These are phyloP conservation scores for Lasiodiplodia sp. DNA, from an alignment of 2,329 filamentous ascomycete species.

Conservation along the genomic window DNA sequence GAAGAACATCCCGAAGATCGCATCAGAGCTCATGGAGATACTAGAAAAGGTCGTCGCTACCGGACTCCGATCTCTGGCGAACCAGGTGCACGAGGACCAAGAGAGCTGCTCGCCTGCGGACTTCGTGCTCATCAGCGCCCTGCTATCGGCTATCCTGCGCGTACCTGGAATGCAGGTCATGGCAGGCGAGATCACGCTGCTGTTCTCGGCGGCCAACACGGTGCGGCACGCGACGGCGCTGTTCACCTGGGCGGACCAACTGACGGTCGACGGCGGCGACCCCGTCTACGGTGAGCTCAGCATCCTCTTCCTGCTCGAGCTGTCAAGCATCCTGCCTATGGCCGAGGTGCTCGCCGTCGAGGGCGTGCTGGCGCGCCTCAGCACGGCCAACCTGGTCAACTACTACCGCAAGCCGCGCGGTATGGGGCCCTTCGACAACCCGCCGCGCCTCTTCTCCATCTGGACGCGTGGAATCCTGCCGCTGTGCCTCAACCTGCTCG, in stretches of 20 bases:
- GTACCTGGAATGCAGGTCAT: conserved; percentile 78
- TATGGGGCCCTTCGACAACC: conserved; percentile 80
- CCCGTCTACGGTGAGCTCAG: conserved; percentile 94
- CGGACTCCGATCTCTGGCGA: conserved; percentile 82
- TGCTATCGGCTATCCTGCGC: conserved; percentile 82
- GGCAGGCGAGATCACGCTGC: conserved; percentile 53
- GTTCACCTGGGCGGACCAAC: conserved; percentile 91
- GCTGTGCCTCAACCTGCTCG: conserved; percentile 85
- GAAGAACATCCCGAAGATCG: conserved; percentile 37
- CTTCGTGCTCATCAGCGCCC: conserved; percentile 83
- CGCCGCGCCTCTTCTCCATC: conserved; percentile 80
- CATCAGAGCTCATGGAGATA: conserved; percentile 71
- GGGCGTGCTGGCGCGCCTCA: conserved; percentile 79
- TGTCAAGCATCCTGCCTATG: conserved; percentile 80
- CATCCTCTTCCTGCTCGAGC: conserved; percentile 83
- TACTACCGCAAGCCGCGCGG: conserved; percentile 73
- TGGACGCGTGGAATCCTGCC: conserved; percentile 91
- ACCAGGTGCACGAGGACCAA: conserved; percentile 79
- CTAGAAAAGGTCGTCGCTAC: conserved; percentile 79
- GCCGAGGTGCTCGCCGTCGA: conserved; percentile 92
- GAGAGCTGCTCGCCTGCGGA: conserved; percentile 75
- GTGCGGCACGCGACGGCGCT: conserved; percentile 83
- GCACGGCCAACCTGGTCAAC: conserved; percentile 78
- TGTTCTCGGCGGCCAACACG: conserved; percentile 68
- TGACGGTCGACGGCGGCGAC: conserved; percentile 75